These are phyloP conservation scores for Penicillium sclerotiorum DNA, from an alignment of 2,329 filamentous ascomycete genomes.

Conservation along the genomic window DNA sequence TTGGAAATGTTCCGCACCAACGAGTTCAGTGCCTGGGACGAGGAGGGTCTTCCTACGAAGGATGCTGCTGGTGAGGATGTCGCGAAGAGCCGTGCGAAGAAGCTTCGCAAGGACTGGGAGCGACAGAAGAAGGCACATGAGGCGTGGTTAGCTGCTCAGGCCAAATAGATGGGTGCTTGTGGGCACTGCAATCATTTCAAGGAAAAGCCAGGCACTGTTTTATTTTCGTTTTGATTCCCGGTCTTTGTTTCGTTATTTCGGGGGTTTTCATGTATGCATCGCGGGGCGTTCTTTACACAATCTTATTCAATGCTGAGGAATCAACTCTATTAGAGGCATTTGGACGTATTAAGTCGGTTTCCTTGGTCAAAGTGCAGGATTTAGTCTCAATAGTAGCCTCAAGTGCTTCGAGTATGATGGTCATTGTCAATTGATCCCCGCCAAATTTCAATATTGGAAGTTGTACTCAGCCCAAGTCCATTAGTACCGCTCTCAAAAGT, in stretches of 20 bases:
- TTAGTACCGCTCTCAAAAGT: too few relatives aligned
- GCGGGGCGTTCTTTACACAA: constrained; percentile 21
- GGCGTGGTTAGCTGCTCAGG: constrained; percentile 27
- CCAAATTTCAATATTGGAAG: too few relatives aligned
- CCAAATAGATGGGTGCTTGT: constrained; percentile 20
- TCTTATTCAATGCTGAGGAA: background rate
- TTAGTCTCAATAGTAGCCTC: too few relatives aligned
- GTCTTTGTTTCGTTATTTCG: background rate
- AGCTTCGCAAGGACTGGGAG: constrained; percentile 86
- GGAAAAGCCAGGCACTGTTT: constrained; percentile 1
- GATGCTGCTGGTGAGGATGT: constrained; percentile 78
- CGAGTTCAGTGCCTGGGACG: constrained; percentile 79
- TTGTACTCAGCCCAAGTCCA: too few relatives aligned
- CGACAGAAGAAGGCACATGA: constrained; percentile 72
- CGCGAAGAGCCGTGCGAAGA: constrained; percentile 77
- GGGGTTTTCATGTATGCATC: constrained; percentile 17
- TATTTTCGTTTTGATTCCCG: background rate
- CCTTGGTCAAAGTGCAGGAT: too few relatives aligned
- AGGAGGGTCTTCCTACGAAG: constrained; percentile 76
- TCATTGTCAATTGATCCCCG: too few relatives aligned
- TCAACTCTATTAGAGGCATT: too few relatives aligned
- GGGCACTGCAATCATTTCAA: too few relatives aligned
- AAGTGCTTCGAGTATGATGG: too few relatives aligned
- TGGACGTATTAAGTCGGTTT: too few relatives aligned
- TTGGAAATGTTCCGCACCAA: constrained; percentile 60